A percentile compares a stretch with the other conserved stretches of the same genome.
These are phyloP conservation scores for Termitomyces sp. DNA, from an alignment of 768 basidiomycete species.

Conservation along the genomic window DNA sequence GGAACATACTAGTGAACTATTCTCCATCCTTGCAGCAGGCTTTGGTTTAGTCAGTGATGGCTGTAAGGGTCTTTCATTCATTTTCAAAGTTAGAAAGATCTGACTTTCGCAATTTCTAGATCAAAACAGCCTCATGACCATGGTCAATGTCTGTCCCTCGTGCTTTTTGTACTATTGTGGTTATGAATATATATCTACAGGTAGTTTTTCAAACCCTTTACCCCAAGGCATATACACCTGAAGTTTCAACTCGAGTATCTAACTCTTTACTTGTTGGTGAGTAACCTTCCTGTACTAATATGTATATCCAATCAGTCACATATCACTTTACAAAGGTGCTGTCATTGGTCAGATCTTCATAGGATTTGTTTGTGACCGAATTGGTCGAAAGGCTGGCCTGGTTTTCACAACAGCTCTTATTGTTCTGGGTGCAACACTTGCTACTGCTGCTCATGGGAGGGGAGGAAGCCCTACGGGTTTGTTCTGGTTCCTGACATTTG, in stretches of 20 bases:
- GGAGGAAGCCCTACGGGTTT: conserved; percentile 53
- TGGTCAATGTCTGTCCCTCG: conserved; percentile 49
- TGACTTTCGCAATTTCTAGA: conserved; percentile 29
- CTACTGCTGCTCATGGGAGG: conserved; percentile 64
- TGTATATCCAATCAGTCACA: neutral
- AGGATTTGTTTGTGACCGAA: conserved; percentile 67
- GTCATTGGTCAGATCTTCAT: conserved; percentile 54
- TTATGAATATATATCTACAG: neutral
- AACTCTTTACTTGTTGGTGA: conserved; percentile 68
- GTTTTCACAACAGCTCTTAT: conserved; percentile 67
- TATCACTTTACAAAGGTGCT: conserved; percentile 21
- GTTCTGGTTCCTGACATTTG: conserved; percentile 74
- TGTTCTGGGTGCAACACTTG: conserved; percentile 64
- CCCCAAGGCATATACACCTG: conserved; percentile 55
- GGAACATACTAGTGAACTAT: conserved; percentile 51
- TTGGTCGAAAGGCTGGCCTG: conserved; percentile 76
- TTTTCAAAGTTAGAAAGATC: neutral
- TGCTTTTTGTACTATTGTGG: neutral
- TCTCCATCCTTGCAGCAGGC: conserved; percentile 62
- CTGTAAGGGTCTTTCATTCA: conserved; percentile 29
- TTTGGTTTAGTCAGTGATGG: conserved; percentile 67
- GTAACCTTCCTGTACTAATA: conserved; percentile 41
- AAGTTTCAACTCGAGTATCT: conserved; percentile 63
- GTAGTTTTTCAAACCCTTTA: conserved; percentile 66
- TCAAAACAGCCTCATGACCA: conserved; percentile 70